Evolutionary conservation across 177 flowering plant genomes (phyloP), one percentile per base, ranked within the genome.

Genomic region (Tripterygium wilfordii): DNA sequence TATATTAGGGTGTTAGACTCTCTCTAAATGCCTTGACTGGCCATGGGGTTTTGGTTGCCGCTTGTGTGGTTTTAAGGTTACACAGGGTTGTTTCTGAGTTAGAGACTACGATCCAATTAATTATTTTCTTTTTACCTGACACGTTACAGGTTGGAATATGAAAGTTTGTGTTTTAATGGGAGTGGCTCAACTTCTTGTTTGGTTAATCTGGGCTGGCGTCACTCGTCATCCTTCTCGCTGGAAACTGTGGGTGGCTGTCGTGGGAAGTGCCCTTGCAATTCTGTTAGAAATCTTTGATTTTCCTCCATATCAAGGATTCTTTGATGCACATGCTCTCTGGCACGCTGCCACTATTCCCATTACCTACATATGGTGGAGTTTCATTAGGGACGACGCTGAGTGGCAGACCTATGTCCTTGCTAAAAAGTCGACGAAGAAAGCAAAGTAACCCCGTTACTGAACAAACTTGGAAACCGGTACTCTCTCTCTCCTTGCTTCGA

Each of bases 201-300:
- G 85, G 89, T 71, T 69, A 14, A 44, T 67, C 4, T 82, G 82
- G 80, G 83, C 71, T 26, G 66, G 66, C 27, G 49, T 67, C 24
- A 53, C 63, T 27, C 44, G 54, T 6, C 88, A 75, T 42, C 85
- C 83, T 12, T 74, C 77, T 17, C 65, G 72, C 12, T 68, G 71
- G 83, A 82, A 79, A 66, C 23, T 77, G 56, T 77, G 81, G 79
- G 18, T 58, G 42, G 80, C 66, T 53, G 68, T 70, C 16, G 27
- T 67, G 12, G 65, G 63, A 19, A 66, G 73, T 6, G 73, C 52
- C 42, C 45, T 67, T 13, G 70, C 73, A 2, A 64, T 67, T 68
- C 71, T 70, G 7, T 58, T 70, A 3, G 73, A 70, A 48, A 62
- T 70, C 26, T 70, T 62, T 45, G 76, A 70, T 19, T 70, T 74